Percentiles rank a stretch among this genome's conserved stretches.
These are phyloP conservation scores for Xylariaceae sp. DNA, from an alignment of 2,329 filamentous ascomycete species.

Conservation along the genomic window DNA sequence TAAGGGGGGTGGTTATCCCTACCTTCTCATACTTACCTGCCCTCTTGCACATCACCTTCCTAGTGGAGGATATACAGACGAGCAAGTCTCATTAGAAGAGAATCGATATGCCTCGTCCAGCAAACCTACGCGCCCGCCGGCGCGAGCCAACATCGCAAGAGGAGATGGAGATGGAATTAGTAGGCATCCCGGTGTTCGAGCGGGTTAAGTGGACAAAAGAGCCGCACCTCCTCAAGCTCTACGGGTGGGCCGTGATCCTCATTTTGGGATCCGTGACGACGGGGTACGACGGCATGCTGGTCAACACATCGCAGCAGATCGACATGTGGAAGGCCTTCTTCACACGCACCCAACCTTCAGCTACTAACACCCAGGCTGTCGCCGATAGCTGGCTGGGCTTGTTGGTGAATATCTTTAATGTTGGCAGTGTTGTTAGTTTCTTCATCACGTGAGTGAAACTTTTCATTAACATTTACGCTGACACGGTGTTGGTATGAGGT, in stretches of 20 bases:
- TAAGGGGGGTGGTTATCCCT: neutral
- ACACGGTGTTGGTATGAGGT: too few species aligned
- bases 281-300: conserved; percentile 58
- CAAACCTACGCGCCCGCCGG: too few species aligned
- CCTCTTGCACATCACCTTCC: too few species aligned
- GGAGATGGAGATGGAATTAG: conserved; percentile 17
- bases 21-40: too few species aligned
- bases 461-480: neutral
- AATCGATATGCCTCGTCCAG: too few species aligned
- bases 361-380: conserved; percentile 38
- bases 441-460: conserved; percentile 31
- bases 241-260: conserved; percentile 49
- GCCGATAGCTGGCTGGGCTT: conserved; percentile 35
- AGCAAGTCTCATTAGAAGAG: too few species aligned
- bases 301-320: conserved; percentile 58
- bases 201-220: conserved; percentile 53
- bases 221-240: conserved; percentile 53
- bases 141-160: too few species aligned
- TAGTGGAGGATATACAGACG: too few species aligned
- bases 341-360: conserved; percentile 25
- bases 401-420: conserved; percentile 39
- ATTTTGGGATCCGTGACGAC: conserved; percentile 59
- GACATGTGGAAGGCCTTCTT: conserved; percentile 51
- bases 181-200: conserved; percentile 17
- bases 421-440: conserved; percentile 37